phyloP scores from a whole-genome alignment of 2,329 filamentous ascomycete genomes.

The Tolypocladium amazonense region DNA sequence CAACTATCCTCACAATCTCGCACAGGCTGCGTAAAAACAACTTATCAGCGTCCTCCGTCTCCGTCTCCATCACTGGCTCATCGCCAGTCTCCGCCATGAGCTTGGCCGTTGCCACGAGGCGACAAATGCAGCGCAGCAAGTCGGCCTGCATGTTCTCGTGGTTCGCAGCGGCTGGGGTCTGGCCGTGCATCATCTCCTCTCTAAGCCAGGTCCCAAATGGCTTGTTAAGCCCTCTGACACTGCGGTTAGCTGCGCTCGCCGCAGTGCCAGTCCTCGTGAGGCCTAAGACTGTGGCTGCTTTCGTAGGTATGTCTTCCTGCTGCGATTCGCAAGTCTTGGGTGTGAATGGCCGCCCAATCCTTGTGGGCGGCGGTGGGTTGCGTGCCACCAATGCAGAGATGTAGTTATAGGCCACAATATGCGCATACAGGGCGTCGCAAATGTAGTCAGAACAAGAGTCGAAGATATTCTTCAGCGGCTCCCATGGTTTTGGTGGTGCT shows the following conservation, averaged over 20 bases:
- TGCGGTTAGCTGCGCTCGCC: slow-evolving; percentile 9
- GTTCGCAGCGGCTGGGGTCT: slow-evolving; percentile 8
- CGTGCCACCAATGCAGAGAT: slow-evolving; percentile 25
- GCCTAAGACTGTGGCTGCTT: slow-evolving; percentile 41
- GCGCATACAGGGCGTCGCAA: slow-evolving; percentile 48
- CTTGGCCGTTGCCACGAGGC: slow-evolving; percentile 38
- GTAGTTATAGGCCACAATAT: slow-evolving; percentile 50
- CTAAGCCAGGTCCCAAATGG: slow-evolving; percentile 15
- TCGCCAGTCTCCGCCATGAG: slow-evolving; percentile 22
- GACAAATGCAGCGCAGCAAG: slow-evolving; percentile 37
- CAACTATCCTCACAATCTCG: slow-evolving; percentile 29
- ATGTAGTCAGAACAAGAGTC: slow-evolving; percentile 40
- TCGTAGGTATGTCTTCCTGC: slow-evolving; percentile 33
- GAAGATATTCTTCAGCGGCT: slow-evolving; percentile 40
- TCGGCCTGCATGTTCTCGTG: slow-evolving; percentile 34
- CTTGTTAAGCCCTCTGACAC: slow-evolving; percentile 14
- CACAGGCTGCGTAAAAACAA: slow-evolving; percentile 29
- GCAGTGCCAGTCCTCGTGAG: slow-evolving; percentile 19
- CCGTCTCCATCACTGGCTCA: slow-evolving; percentile 18
- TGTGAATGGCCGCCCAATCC: slow-evolving; percentile 5
- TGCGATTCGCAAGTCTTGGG: slow-evolving; percentile 12
- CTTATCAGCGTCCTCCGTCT: slow-evolving; percentile 21
- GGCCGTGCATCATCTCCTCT: slow-evolving; percentile 13
- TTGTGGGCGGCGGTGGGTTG: slow-evolving; percentile 7
- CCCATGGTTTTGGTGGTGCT: slow-evolving; percentile 26